phyloP scores from a whole-genome alignment of 176 grass and related monocot genomes.

The Aegilops sharonensis region DNA sequence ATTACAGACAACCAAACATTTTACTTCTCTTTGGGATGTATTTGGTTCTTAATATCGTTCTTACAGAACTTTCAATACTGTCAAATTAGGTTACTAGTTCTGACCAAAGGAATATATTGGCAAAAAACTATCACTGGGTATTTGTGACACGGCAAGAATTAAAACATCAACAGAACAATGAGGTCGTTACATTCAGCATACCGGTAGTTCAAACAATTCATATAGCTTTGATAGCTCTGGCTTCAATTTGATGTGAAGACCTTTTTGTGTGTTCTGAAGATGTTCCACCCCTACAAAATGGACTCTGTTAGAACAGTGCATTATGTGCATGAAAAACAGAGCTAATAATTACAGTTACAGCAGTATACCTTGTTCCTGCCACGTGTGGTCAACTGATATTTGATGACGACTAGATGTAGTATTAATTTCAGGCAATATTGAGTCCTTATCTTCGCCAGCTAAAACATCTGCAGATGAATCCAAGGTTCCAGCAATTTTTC shows the following conservation, averaged over 20 bases:
- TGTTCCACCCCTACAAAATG: constrained; percentile 47
- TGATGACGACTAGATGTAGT: constrained; percentile 30
- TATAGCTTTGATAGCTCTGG: constrained; percentile 71
- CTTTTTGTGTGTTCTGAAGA: constrained; percentile 55
- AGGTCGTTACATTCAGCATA: constrained; percentile 36
- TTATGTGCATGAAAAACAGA: constrained; percentile 17
- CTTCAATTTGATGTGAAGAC: constrained; percentile 62
- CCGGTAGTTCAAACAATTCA: constrained; percentile 63
- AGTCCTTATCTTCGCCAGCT: constrained; percentile 39
- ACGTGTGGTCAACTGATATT: constrained; percentile 42
- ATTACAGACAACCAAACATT: constrained; percentile 11
- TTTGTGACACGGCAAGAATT: background rate
- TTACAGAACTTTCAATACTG: background rate
- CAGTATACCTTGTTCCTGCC: constrained; percentile 55
- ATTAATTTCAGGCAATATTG: constrained; percentile 25
- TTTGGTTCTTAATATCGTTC: constrained; percentile 13
- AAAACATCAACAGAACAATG: constrained; percentile 19
- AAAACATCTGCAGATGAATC: constrained; percentile 34
- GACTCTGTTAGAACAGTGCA: constrained; percentile 31
- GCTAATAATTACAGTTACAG: constrained; percentile 15
- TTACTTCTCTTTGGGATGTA: background rate
- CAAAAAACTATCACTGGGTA: background rate
- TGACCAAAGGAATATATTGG: background rate
- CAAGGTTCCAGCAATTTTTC: constrained; percentile 49
- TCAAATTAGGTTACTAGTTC: background rate